Base-by-base conservation (phyloP, 257 asterid genomes). In the Salvia miltiorrhiza region DNA sequence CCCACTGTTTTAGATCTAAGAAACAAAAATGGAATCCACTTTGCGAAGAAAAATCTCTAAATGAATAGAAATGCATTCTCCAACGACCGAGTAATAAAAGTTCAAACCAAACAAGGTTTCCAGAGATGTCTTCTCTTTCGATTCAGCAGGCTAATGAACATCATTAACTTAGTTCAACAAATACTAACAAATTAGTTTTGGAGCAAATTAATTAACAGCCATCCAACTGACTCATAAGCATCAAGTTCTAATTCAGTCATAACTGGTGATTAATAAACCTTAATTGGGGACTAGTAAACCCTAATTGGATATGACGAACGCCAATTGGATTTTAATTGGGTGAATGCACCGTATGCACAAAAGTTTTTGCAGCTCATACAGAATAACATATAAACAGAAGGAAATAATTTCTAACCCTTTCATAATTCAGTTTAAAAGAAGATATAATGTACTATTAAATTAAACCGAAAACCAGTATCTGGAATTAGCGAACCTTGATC, bases 401-500 rank as follows among this genome's bases (percentile, higher is more conserved):
- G 49, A 32, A 30, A 6, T 39, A 33, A 67, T 21, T 21, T 52
- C 28, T 23, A 35, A 41, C 12, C 40, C 13, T 44, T 74, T 37
- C 62, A 21, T n/a, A 56, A 30, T 13, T 21, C 52, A 53, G 26
- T 16, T 17, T 14, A 54, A 60, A 23, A 28, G 9, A n/a, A 39
- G 13, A 16, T 35, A 57, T 54, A 39, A 11, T 43, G 9, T 23
- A 2, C 35, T 30, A 2, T 8, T 7, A 41, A 55, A 49, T 14
- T 49, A 24, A 57, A 63, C 16, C 7, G 13, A 28, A 39, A 55
- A 35, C 39, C 11, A 56, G 19, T 30, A 14, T 63, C 23, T 41
- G 32, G 17, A 58, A 43, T 5, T 5, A 65, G 32, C 11, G 23
- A 23, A 89, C 96, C 95, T 74, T 81, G 75, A 71, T 72, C 83